Percentiles rank a stretch among this genome's conserved stretches.
Evolutionary conservation across 2,329 filamentous ascomycete genomes (phyloP).

Genomic region (Ophiostoma tasmaniense): DNA sequence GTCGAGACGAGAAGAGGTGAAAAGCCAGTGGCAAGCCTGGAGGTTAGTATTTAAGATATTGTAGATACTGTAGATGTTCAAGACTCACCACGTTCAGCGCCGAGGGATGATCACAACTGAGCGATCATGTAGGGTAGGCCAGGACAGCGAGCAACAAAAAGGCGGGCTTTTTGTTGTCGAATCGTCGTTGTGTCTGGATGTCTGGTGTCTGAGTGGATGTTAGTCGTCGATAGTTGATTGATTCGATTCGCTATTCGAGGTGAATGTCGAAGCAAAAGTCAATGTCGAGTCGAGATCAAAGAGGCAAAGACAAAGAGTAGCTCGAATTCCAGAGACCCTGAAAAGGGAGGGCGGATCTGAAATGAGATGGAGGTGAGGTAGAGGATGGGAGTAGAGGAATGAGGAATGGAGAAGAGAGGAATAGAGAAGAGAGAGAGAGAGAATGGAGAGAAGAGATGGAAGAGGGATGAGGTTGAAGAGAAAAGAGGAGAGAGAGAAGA

Average conservation of each 20-base stretch:
- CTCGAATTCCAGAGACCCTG: conserved; percentile 10
- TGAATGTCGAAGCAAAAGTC: not conserved
- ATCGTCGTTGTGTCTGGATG: not conserved
- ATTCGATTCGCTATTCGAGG: not conserved
- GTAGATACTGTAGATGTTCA: not conserved
- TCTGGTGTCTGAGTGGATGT: not conserved
- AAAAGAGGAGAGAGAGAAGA: conserved; percentile 6
- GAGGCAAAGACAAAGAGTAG: conserved; percentile 9
- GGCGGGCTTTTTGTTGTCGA: conserved; percentile 5
- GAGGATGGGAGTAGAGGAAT: not conserved
- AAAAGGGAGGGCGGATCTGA: conserved; percentile 12
- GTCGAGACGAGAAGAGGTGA: conserved; percentile 31
- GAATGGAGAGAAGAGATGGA: not conserved
- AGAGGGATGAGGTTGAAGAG: not conserved
- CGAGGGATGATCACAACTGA: not conserved
- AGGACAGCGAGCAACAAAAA: conserved; percentile 9
- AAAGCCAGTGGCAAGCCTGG: conserved; percentile 33
- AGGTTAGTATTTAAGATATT: conserved; percentile 27
- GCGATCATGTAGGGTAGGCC: conserved; percentile 5
- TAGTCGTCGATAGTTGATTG: not conserved
- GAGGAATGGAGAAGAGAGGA: conserved; percentile 5
- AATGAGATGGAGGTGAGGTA: conserved; percentile 1
- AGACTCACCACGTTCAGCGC: conserved; percentile 5
- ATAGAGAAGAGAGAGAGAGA: not conserved
- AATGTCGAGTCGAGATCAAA: not conserved